phyloP scores from a whole-genome alignment of 371 early-diverging fungal genomes.

The Capillidium rhysosporum region DNA sequence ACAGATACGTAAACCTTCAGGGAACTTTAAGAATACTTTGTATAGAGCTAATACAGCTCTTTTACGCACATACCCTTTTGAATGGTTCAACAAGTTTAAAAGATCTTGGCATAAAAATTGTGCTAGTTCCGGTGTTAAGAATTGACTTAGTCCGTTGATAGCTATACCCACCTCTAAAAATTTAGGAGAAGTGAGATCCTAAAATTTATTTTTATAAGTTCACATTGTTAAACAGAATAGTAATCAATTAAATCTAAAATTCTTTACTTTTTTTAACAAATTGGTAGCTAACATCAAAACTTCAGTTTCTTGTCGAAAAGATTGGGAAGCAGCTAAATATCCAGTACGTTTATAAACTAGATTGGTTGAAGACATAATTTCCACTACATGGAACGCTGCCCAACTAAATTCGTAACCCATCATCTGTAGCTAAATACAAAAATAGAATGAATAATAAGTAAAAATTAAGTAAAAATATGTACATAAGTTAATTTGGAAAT shows the following conservation, averaged over 20 bases:
- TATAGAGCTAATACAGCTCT: slow-evolving; percentile 73
- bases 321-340: slow-evolving; percentile 75
- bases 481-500: slow-evolving; percentile 77
- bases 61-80: slow-evolving; percentile 81
- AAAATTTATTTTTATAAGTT: background rate
- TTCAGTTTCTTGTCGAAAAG: slow-evolving; percentile 84
- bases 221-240: background rate
- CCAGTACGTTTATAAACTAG: slow-evolving; percentile 73
- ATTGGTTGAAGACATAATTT: slow-evolving; percentile 85
- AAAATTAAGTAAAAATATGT: slow-evolving; percentile 8
- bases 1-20: slow-evolving; percentile 67
- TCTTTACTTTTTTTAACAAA: slow-evolving; percentile 69
- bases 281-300: slow-evolving; percentile 92
- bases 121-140: slow-evolving; percentile 78
- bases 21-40: slow-evolving; percentile 72
- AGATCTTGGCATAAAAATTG: slow-evolving; percentile 76
- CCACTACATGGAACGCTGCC: slow-evolving; percentile 92
- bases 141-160: slow-evolving; percentile 71
- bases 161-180: slow-evolving; percentile 73
- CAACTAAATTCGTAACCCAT: slow-evolving; percentile 90
- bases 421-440: slow-evolving; percentile 62
- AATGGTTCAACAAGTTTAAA: slow-evolving; percentile 67
- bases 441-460: background rate
- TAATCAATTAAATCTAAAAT: background rate
- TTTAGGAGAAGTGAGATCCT: slow-evolving; percentile 72